Percentiles rank a stretch among this genome's conserved stretches.
Evolutionary conservation across 805 yeast genomes (phyloP).

Genomic region (Candida qinlingensis): DNA sequence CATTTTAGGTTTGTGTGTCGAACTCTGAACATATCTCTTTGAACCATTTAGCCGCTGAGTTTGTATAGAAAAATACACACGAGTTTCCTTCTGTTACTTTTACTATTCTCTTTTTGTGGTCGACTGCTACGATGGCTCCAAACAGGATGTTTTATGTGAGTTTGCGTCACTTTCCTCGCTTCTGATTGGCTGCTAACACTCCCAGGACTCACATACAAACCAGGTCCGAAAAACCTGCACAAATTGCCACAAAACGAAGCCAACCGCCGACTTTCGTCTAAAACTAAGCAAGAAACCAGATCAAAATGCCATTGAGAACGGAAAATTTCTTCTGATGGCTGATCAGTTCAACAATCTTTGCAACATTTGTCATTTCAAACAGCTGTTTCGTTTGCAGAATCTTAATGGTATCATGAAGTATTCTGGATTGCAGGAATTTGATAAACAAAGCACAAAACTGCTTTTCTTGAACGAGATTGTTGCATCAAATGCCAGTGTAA

Average conservation of each 20-base stretch:
- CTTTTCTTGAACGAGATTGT: background rate
- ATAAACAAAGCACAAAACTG: background rate
- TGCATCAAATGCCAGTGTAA: too few species aligned
- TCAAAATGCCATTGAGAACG: background rate
- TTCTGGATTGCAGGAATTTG: background rate
- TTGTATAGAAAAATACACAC: too few species aligned
- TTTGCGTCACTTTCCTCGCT: too few species aligned
- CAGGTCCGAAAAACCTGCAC: background rate
- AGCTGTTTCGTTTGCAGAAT: background rate
- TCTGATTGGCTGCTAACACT: too few species aligned
- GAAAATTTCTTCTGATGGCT: background rate
- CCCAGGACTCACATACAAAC: too few species aligned
- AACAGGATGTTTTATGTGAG: too few species aligned
- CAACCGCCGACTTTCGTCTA: background rate
- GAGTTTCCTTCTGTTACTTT: too few species aligned
- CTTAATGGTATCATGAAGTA: background rate
- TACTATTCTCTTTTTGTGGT: too few species aligned
- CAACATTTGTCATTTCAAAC: background rate
- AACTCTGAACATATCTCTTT: too few species aligned
- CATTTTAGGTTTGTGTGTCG: too few species aligned
- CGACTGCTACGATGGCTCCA: too few species aligned
- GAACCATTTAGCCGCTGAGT: too few species aligned
- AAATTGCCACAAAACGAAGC: background rate
- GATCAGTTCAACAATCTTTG: background rate
- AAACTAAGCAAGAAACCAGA: background rate